Evolutionary conservation across 345 rosid genomes (phyloP).

Genomic region (Chamaenerion angustifolium): DNA sequence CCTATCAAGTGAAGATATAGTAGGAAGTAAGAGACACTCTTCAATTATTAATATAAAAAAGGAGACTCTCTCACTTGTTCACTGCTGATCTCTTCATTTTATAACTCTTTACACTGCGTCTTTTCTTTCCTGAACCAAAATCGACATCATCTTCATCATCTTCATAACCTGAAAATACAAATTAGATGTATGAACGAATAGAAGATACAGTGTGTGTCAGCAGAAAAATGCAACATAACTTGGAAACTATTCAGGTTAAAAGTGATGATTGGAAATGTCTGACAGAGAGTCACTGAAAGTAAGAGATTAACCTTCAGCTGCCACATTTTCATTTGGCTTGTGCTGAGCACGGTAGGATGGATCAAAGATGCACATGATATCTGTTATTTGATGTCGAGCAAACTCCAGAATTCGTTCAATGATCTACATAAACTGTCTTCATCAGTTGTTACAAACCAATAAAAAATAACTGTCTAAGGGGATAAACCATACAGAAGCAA

Average conservation of each 20-base stretch:
- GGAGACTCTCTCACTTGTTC: conserved; percentile 48
- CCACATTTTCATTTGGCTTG: conserved; percentile 61
- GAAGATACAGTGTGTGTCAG: neutral
- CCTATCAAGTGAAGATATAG: conserved; percentile 45
- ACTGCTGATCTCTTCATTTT: conserved; percentile 64
- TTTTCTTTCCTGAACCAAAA: conserved; percentile 67
- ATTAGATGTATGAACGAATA: conserved; percentile 4
- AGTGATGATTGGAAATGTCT: neutral
- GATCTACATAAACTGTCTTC: conserved; percentile 27
- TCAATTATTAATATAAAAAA: conserved; percentile 3
- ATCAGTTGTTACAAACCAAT: conserved; percentile 1
- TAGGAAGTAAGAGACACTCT: conserved; percentile 5
- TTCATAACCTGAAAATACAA: conserved; percentile 50
- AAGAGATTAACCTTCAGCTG: conserved; percentile 50
- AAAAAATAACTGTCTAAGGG: no score
- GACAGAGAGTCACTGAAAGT: neutral
- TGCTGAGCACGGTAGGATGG: conserved; percentile 76
- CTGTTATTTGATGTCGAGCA: conserved; percentile 78
- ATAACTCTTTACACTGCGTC: conserved; percentile 46
- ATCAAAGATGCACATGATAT: conserved; percentile 85
- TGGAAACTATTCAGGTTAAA: neutral
- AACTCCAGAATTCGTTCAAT: conserved; percentile 96
- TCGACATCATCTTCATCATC: conserved; percentile 73
- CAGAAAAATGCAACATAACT: neutral
- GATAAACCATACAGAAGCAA: no score